Evolutionary conservation across 352 stramenopile species (phyloP), one percentile per base, ranked within the genome.

Genomic region (Lagenidium giganteum): DNA sequence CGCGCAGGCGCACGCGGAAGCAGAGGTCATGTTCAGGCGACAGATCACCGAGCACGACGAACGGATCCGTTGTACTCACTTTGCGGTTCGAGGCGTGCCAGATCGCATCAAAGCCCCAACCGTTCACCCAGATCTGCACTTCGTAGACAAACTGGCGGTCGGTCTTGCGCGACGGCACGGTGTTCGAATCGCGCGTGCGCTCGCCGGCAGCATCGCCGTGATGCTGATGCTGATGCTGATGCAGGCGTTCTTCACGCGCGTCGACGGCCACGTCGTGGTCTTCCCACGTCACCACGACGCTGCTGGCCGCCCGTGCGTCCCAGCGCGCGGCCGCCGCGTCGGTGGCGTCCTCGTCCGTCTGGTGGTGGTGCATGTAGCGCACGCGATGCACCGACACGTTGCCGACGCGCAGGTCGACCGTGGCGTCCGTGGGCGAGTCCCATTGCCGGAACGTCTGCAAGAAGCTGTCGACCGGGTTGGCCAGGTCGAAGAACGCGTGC

Each of bases 201-300:
- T 27, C 25, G 13, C 20, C 8, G 17, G 31, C 39, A n/a, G 23
- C 26, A 7, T 30, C 25, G 2, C 20, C 40, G 35, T 38, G 22
- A n/a, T 41, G 21, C 3, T 12, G 22, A 11, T 22, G 31, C 9
- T 14, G 17, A 28, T 43, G 49, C 23, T 53, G 42, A 8, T 32
- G 26, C 29, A 54, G 37, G 25, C 60, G 41, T 3, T 55, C 51
- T 1, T 36, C 37, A 13, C 62, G 50, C 17, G 43, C 38, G 29
- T 48, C 30, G 13, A 29, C 54, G 14, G 60, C 55, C 6, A 70
- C 25, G 12, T 58, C 58, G 38, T 80, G 64, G 28, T 88, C 72
- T 42, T 88, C 76, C 76, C 76, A 88, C 24, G 70, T 81, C 32
- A 81, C 58, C 5, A 88, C 67, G 4, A 86, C 70, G 37, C 63